These are phyloP conservation scores for Radiomyces spectabilis DNA, from an alignment of 192 early-diverging fungal genomes.

Conservation along the genomic window DNA sequence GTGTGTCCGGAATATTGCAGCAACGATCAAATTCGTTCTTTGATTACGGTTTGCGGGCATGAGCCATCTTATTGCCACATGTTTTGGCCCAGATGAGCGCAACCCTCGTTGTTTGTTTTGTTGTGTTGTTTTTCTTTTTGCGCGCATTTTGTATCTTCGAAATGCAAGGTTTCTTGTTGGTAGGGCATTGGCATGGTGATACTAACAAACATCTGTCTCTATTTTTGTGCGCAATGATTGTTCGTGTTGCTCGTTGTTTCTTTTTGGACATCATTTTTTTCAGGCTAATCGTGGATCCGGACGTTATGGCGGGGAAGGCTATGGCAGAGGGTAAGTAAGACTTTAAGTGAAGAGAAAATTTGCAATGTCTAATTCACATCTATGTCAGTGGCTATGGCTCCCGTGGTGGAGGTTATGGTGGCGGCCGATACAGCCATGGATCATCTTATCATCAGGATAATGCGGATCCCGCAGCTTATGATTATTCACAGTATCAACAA, in stretches of 20 bases:
- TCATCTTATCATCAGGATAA: not conserved
- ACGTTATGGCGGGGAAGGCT: not conserved
- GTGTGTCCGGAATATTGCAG: too few relatives aligned
- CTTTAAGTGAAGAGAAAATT: not conserved
- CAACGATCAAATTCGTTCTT: too few relatives aligned
- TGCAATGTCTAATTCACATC: too few relatives aligned
- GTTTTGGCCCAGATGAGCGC: too few relatives aligned
- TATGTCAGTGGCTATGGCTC: not conserved
- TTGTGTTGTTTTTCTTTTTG: too few relatives aligned
- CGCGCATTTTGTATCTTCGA: not conserved
- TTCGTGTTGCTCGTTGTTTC: not conserved
- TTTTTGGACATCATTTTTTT: not conserved
- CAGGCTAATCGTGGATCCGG: not conserved
- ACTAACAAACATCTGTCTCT: too few relatives aligned
- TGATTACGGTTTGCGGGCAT: too few relatives aligned
- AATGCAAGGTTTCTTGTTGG: not conserved
- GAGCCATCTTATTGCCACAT: too few relatives aligned
- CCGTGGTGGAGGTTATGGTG: not conserved
- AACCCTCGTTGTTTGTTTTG: too few relatives aligned
- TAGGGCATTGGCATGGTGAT: not conserved
- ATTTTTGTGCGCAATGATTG: too few relatives aligned
- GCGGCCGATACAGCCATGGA: not conserved
- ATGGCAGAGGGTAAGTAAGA: not conserved
- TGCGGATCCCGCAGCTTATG: conserved; percentile 2
- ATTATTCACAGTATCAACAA: conserved; percentile 21